A percentile compares a stretch with the other conserved stretches of the same genome.
Conservation (phyloP, 768 basidiomycete species). For the Sarcodon aspratus region DNA sequence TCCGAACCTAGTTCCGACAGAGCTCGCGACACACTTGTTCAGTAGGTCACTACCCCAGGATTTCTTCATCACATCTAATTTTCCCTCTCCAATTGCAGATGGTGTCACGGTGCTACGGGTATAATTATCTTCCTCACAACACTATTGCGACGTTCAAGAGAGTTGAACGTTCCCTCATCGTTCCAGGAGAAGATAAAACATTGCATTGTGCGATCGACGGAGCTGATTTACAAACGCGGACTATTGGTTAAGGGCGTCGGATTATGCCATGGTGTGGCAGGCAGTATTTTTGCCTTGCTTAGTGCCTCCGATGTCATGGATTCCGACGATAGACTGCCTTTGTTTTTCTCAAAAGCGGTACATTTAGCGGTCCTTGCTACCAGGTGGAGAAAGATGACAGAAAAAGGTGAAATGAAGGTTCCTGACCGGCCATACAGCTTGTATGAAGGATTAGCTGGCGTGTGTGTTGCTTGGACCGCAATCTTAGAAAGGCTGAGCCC, state of each 20-base stretch:
- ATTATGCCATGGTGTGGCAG: constrained; percentile 46
- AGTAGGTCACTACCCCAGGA: no score
- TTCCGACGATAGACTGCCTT: constrained; percentile 2
- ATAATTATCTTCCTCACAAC: constrained; percentile 36
- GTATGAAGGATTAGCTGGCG: constrained; percentile 47
- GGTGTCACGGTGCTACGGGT: constrained; percentile 51
- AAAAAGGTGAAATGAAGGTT: constrained; percentile 27
- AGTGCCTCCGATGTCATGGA: constrained; percentile 35
- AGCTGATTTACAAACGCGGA: constrained; percentile 34
- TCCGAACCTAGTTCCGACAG: not conserved
- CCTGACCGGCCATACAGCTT: constrained; percentile 46
- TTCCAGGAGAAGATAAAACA: constrained; percentile 16
- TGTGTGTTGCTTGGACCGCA: constrained; percentile 47
- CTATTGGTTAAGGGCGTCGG: constrained; percentile 47
- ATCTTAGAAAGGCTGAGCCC: constrained; percentile 13
- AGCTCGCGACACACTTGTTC: not conserved
- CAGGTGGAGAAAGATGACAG: constrained; percentile 19
- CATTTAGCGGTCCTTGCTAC: constrained; percentile 38
- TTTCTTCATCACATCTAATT: constrained; percentile 13
- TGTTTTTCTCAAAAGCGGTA: constrained; percentile 20
- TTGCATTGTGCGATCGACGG: constrained; percentile 28
- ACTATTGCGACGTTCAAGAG: constrained; percentile 20
- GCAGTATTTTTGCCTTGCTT: constrained; percentile 41
- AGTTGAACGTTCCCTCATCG: constrained; percentile 12
- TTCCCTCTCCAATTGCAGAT: constrained; percentile 20